Conservation (phyloP, 1,139 yeast species). For the Yamadazyma sp. region DNA sequence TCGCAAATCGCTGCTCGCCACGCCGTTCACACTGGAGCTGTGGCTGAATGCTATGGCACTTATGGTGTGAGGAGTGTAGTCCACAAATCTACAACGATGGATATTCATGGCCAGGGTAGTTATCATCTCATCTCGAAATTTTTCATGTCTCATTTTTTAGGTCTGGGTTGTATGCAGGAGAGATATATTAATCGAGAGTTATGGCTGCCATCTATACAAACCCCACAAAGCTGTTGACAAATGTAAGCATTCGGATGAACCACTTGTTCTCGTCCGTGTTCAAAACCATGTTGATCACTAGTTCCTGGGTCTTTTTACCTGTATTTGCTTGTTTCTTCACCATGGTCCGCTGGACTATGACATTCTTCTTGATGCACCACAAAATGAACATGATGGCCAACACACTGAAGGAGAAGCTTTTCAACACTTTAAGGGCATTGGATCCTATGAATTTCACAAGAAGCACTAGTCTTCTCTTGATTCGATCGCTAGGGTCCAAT, state of each 20-base stretch:
- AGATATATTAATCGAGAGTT: not conserved
- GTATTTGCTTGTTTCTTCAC: constrained; percentile 31
- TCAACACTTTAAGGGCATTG: constrained; percentile 28
- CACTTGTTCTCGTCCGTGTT: constrained; percentile 48
- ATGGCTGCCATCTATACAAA: constrained; percentile 24
- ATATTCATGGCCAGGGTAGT: constrained; percentile 54
- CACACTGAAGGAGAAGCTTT: constrained; percentile 39
- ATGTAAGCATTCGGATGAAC: constrained; percentile 41
- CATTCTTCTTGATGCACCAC: constrained; percentile 47
- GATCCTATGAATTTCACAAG: constrained; percentile 30
- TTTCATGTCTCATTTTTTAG: constrained; percentile 9
- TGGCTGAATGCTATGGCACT: constrained; percentile 84
- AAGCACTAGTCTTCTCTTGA: constrained; percentile 24
- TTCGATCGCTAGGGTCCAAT: constrained; percentile 24
- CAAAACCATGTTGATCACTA: constrained; percentile 45
- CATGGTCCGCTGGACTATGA: constrained; percentile 39
- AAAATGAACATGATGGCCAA: constrained; percentile 41
- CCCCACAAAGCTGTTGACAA: constrained; percentile 46
- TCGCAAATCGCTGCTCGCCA: constrained; percentile 64
- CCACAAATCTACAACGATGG: constrained; percentile 92
- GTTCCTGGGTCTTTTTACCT: constrained; percentile 34
- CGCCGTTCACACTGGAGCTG: constrained; percentile 38
- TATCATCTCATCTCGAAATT: constrained; percentile 17
- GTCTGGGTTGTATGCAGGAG: constrained; percentile 4
- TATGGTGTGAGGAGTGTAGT: constrained; percentile 81